phyloP scores from a whole-genome alignment of 257 asterid species.

The Schizonepeta tenuifolia region DNA sequence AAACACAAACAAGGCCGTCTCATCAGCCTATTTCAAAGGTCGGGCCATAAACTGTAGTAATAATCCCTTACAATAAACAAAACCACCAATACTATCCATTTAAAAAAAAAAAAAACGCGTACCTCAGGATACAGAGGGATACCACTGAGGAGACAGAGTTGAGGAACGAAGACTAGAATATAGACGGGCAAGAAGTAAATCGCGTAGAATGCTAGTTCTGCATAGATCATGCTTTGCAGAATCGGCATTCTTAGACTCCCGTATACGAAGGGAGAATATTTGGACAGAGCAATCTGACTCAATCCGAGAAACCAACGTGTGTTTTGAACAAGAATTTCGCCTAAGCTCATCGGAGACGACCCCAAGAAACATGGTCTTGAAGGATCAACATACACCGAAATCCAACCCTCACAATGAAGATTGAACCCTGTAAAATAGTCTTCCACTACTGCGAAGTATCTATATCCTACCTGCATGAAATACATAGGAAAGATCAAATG shows the following conservation, averaged over 20 bases:
- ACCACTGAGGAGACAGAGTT: constrained; percentile 42
- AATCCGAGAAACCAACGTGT: constrained; percentile 60
- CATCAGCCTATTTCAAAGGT: too few relatives aligned
- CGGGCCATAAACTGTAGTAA: too few relatives aligned
- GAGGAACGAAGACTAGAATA: constrained; percentile 47
- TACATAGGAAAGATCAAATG: too few relatives aligned
- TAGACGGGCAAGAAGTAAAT: constrained; percentile 38
- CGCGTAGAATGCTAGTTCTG: constrained; percentile 33
- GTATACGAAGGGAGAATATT: constrained; percentile 47
- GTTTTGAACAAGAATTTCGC: constrained; percentile 53
- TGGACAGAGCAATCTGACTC: constrained; percentile 41
- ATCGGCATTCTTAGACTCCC: constrained; percentile 48
- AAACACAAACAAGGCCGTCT: too few relatives aligned
- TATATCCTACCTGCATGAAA: constrained; percentile 54
- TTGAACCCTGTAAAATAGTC: constrained; percentile 53
- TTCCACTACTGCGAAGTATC: constrained; percentile 56
- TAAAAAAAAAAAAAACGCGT: not conserved
- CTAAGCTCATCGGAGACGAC: constrained; percentile 45
- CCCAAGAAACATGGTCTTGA: constrained; percentile 58
- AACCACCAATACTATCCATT: too few relatives aligned
- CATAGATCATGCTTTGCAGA: constrained; percentile 48
- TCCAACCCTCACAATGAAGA: constrained; percentile 69
- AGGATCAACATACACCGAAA: constrained; percentile 53
- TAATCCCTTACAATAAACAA: not conserved
- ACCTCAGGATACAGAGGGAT: constrained; percentile 62